A percentile compares a stretch with the other conserved stretches of the same genome.
These are phyloP conservation scores for Clarireedia monteithiana DNA, from an alignment of 2,329 filamentous ascomycete genomes.

Conservation along the genomic window DNA sequence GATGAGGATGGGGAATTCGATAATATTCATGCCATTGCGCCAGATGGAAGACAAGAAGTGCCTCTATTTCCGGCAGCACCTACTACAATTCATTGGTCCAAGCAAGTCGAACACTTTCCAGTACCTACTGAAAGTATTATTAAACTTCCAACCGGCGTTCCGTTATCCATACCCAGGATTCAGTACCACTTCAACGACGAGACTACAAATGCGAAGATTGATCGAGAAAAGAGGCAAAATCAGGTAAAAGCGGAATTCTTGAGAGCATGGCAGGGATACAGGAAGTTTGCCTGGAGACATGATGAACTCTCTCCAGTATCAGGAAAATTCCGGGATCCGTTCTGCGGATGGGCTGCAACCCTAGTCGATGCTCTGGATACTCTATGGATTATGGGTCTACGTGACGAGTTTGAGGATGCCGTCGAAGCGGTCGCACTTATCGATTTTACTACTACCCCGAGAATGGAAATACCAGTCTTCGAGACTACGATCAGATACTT, in stretches of 20 bases:
- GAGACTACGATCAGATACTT: slow-evolving; percentile 90
- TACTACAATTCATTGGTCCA: slow-evolving; percentile 59
- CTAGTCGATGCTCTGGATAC: slow-evolving; percentile 78
- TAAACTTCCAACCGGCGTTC: slow-evolving; percentile 62
- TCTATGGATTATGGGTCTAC: slow-evolving; percentile 77
- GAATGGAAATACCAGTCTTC: slow-evolving; percentile 74
- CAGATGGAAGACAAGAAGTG: slow-evolving; percentile 24
- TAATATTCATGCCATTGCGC: slow-evolving; percentile 23
- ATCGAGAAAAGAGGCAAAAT: slow-evolving; percentile 55
- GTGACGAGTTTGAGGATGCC: slow-evolving; percentile 73
- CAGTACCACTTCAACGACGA: slow-evolving; percentile 69
- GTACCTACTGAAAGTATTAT: slow-evolving; percentile 64
- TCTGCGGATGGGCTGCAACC: slow-evolving; percentile 87
- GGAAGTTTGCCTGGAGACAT: slow-evolving; percentile 69
- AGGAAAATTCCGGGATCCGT: slow-evolving; percentile 64
- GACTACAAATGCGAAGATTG: slow-evolving; percentile 47
- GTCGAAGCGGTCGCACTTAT: slow-evolving; percentile 62
- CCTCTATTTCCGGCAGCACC: slow-evolving; percentile 12
- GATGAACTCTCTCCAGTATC: slow-evolving; percentile 77
- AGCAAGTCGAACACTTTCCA: slow-evolving; percentile 69
- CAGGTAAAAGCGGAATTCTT: slow-evolving; percentile 67
- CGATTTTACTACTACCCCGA: slow-evolving; percentile 69
- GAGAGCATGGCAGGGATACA: slow-evolving; percentile 79
- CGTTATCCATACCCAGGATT: slow-evolving; percentile 65
- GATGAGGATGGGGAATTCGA: slow-evolving; percentile 11